Percentiles rank a stretch among this genome's conserved stretches.
Conservation (phyloP, 148 eudicot genomes). For the Dysphania ambrosioides region DNA sequence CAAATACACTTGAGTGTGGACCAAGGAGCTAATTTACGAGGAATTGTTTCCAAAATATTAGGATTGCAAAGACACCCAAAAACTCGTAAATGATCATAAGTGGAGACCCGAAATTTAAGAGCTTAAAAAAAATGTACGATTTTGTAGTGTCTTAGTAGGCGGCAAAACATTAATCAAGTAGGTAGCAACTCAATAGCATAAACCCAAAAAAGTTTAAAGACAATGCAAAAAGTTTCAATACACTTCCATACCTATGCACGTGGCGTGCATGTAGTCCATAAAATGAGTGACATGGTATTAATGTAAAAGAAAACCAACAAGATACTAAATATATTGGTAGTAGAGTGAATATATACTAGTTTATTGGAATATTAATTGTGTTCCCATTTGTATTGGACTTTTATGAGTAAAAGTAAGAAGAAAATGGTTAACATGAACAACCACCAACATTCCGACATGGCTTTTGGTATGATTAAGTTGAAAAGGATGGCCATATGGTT, state of each 20-base stretch:
- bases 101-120: too few species aligned
- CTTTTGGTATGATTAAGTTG: slow-evolving; percentile 21
- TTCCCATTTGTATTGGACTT: slow-evolving; percentile 18
- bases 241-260: slow-evolving; percentile 11
- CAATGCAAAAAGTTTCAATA: neutral
- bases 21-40: too few species aligned
- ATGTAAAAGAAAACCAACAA: neutral
- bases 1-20: too few species aligned
- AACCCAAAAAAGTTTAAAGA: too few species aligned
- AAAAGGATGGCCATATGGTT: slow-evolving; percentile 22
- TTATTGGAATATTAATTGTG: slow-evolving; percentile 8
- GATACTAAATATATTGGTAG: neutral
- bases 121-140: too few species aligned
- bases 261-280: neutral
- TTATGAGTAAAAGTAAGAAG: neutral
- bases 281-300: neutral
- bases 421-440: slow-evolving; percentile 7
- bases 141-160: too few species aligned
- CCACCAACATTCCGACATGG: slow-evolving; percentile 33
- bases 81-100: too few species aligned
- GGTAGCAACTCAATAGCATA: too few species aligned
- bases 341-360: neutral
- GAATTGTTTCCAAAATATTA: too few species aligned
- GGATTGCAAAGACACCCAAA: too few species aligned
- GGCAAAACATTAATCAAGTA: too few species aligned